Percentiles rank a stretch among this genome's conserved stretches.
These are phyloP conservation scores for Calonectria pseudoreteaudii DNA, from an alignment of 2,329 filamentous ascomycete genomes.

Conservation along the genomic window DNA sequence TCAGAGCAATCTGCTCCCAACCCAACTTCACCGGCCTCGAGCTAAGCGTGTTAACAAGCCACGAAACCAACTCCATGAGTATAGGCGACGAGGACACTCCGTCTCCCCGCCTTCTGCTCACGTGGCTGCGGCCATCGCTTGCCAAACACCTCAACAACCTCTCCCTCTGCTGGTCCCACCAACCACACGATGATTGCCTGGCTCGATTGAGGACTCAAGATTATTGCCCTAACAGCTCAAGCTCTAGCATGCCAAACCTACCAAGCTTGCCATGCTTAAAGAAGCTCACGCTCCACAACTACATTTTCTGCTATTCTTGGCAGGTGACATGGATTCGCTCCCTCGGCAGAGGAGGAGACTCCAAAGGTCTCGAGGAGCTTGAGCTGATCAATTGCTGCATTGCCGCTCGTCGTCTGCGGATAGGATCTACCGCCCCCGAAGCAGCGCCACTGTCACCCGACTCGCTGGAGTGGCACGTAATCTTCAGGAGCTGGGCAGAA, in stretches of 20 bases:
- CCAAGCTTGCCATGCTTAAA: neutral
- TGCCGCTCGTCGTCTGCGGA: neutral
- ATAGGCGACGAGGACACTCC: neutral
- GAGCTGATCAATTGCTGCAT: neutral
- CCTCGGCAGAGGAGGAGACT: neutral
- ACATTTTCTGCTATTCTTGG: neutral
- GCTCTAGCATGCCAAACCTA: neutral
- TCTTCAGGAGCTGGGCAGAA: neutral
- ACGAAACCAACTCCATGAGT: neutral
- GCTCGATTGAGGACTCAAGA: neutral
- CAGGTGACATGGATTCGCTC: neutral
- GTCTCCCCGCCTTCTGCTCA: neutral
- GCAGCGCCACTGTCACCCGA: no score
- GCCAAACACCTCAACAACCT: neutral
- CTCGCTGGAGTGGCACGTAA: neutral
- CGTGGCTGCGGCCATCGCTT: neutral
- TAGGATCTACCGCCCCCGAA: neutral
- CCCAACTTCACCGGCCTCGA: neutral
- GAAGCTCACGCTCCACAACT: neutral
- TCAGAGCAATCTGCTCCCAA: neutral
- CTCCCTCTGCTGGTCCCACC: neutral
- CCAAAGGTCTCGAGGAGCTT: neutral
- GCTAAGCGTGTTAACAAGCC: neutral
- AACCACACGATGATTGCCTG: neutral
- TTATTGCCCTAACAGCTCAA: neutral